Evolutionary conservation across 805 yeast genomes (phyloP).

Genomic region (Lipomyces chichibuensis): DNA sequence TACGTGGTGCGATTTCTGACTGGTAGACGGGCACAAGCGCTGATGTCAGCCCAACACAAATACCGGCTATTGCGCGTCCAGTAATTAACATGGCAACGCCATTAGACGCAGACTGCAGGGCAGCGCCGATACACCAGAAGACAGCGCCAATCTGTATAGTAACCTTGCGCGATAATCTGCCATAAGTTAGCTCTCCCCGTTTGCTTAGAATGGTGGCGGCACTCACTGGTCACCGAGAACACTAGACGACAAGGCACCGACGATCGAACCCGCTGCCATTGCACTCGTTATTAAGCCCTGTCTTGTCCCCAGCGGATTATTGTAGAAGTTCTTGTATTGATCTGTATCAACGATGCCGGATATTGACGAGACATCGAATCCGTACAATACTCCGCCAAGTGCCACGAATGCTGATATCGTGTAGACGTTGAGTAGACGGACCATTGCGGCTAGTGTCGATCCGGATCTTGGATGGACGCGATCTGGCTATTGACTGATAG

Average conservation of each 20-base stretch:
- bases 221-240: slow-evolving; percentile 43
- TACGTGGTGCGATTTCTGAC: no score
- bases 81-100: slow-evolving; percentile 51
- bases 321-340: slow-evolving; percentile 52
- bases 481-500: no score
- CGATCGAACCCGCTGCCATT: neutral
- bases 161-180: slow-evolving; percentile 16
- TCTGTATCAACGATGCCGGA: slow-evolving; percentile 56
- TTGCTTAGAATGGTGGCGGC: slow-evolving; percentile 40
- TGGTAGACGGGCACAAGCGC: slow-evolving; percentile 68
- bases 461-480: no score
- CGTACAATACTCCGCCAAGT: slow-evolving; percentile 56
- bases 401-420: slow-evolving; percentile 53
- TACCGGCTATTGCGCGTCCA: slow-evolving; percentile 64
- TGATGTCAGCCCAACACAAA: slow-evolving; percentile 68
- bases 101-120: slow-evolving; percentile 53
- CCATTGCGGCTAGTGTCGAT: slow-evolving; percentile 1
- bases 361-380: slow-evolving; percentile 47
- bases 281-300: slow-evolving; percentile 56
- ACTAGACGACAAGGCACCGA: slow-evolving; percentile 51
- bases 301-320: slow-evolving; percentile 52
- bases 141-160: slow-evolving; percentile 22
- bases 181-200: neutral
- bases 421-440: slow-evolving; percentile 47
- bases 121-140: slow-evolving; percentile 48